Conservation (phyloP, 768 basidiomycete species). For the Lentinula aciculospora region DNA sequence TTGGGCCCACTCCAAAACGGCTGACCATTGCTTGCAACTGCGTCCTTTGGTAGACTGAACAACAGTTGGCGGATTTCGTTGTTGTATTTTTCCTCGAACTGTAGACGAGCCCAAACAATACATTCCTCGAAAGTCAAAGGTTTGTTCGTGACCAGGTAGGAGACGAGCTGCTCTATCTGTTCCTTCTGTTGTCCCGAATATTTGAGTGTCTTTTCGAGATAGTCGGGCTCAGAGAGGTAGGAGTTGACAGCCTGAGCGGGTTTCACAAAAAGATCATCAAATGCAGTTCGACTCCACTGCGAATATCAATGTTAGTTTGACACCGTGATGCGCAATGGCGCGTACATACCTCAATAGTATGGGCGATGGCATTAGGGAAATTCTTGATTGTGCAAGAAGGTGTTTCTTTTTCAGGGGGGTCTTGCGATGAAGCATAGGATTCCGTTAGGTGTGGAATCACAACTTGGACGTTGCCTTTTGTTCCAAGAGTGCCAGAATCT, state of each 20-base stretch:
- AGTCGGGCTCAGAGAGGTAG: constrained; percentile 95
- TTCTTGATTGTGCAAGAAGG: constrained; percentile 98
- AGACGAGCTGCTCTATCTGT: constrained; percentile 82
- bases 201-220: constrained; percentile 84
- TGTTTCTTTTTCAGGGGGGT: constrained; percentile 96
- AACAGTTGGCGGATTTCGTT: constrained; percentile 91
- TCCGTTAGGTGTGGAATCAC: constrained; percentile 92
- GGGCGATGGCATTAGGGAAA: constrained; percentile 96
- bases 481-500: constrained; percentile 96
- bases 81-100: constrained; percentile 92
- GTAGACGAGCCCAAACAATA: constrained; percentile 91
- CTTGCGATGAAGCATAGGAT: constrained; percentile 96
- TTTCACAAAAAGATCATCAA: constrained; percentile 90
- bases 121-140: constrained; percentile 97
- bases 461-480: constrained; percentile 96
- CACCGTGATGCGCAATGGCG: neutral
- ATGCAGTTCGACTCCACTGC: constrained; percentile 91
- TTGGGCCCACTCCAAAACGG: constrained; percentile 99
- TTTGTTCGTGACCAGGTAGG: constrained; percentile 86
- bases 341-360: constrained; percentile 83
- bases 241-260: constrained; percentile 92
- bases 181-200: constrained; percentile 89
- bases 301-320: neutral
- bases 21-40: constrained; percentile 83
- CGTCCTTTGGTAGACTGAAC: constrained; percentile 93